phyloP scores from a whole-genome alignment of 371 early-diverging fungal species.

The Rhizopus sp. region DNA sequence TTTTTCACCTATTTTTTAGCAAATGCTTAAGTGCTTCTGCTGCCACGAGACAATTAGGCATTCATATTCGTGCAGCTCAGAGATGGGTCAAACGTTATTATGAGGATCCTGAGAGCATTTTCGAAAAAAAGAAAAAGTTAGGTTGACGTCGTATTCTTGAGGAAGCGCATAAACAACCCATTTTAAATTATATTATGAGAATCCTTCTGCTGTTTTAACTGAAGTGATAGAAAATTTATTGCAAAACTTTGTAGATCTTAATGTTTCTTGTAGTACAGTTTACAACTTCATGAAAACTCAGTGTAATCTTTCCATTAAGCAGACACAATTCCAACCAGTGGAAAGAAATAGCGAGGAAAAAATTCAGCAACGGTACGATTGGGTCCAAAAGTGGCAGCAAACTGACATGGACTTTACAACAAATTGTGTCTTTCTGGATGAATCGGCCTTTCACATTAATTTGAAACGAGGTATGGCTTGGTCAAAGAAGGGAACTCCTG shows the following conservation, averaged over 20 bases:
- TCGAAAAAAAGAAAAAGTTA: constrained; percentile 9
- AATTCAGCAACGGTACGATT: constrained; percentile 4
- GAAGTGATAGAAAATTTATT: constrained; percentile 7
- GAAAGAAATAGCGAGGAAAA: neutral
- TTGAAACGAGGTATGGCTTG: constrained; percentile 9
- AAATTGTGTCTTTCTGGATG: constrained; percentile 12
- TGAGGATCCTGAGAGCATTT: constrained; percentile 21
- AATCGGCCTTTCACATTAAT: constrained; percentile 14
- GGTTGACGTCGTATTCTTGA: too few relatives aligned
- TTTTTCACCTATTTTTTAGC: constrained; percentile 25
- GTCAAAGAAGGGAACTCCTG: constrained; percentile 5
- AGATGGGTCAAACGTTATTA: too few relatives aligned
- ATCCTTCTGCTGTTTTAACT: constrained; percentile 3
- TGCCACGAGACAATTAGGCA: too few relatives aligned
- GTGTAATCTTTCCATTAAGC: neutral
- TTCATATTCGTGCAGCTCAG: too few relatives aligned
- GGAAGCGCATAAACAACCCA: too few relatives aligned
- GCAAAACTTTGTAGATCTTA: constrained; percentile 2
- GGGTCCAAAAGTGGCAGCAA: constrained; percentile 1
- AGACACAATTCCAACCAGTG: neutral
- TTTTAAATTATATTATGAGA: neutral
- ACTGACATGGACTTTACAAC: constrained; percentile 6
- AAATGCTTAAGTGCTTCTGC: constrained; percentile 20
- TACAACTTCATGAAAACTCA: constrained; percentile 11
- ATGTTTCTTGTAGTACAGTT: constrained; percentile 8